Percentiles rank a stretch among this genome's conserved stretches.
phyloP scores from a whole-genome alignment of 2,329 filamentous ascomycete species.

The Emmonsiellopsis sp. region DNA sequence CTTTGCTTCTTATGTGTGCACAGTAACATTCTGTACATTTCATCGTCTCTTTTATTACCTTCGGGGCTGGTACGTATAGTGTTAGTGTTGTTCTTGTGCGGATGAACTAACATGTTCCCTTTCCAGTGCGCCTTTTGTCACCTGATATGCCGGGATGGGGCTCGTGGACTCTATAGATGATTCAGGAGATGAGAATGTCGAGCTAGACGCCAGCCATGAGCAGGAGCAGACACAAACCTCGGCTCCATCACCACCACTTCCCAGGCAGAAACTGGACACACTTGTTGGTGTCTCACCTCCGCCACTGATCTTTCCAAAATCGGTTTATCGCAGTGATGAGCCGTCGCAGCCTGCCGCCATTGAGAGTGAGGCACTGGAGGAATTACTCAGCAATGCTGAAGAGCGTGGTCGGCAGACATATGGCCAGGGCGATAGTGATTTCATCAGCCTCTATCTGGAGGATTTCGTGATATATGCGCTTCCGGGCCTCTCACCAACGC shows the following conservation, averaged over 20 bases:
- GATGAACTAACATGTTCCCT: too few species aligned
- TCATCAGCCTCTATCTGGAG: conserved; percentile 43
- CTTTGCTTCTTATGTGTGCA: too few species aligned
- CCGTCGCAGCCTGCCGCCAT: conserved; percentile 10
- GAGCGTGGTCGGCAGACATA: conserved; percentile 10
- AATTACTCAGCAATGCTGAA: conserved; percentile 16
- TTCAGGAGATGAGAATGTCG: background rate
- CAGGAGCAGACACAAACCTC: background rate
- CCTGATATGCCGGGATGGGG: background rate
- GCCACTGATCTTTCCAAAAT: conserved; percentile 15
- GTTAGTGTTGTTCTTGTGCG: too few species aligned
- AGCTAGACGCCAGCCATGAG: background rate
- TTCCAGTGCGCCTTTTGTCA: background rate
- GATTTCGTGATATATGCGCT: conserved; percentile 50
- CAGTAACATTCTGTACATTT: too few species aligned
- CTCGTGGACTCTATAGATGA: background rate
- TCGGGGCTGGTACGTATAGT: too few species aligned
- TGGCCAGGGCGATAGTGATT: conserved; percentile 9
- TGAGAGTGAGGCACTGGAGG: conserved; percentile 26
- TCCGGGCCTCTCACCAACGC: conserved; percentile 17
- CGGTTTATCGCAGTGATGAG: conserved; percentile 15
- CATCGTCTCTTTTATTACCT: too few species aligned
- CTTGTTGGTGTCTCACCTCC: conserved; percentile 7
- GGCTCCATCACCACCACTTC: background rate
- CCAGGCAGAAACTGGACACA: background rate